A percentile compares a stretch with the other conserved stretches of the same genome.
These are phyloP conservation scores for Dipodascus albidus DNA, from an alignment of 805 yeast species.

Conservation along the genomic window DNA sequence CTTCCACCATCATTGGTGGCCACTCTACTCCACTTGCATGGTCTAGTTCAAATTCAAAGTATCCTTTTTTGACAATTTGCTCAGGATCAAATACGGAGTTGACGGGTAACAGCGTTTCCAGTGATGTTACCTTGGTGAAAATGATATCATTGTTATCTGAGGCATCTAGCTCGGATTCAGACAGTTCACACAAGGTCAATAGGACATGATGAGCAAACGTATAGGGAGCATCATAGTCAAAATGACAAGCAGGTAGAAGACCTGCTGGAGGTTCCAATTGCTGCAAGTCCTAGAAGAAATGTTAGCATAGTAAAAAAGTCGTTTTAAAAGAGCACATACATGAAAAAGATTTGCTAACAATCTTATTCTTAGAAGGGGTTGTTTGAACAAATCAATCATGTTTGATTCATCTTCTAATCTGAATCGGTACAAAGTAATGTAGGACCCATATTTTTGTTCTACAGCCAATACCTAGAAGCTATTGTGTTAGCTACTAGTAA, in stretches of 20 bases:
- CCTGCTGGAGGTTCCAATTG: neutral
- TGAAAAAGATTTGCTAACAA: constrained; percentile 7
- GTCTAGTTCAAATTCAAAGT: constrained; percentile 10
- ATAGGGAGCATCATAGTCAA: constrained; percentile 1
- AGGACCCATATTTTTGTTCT: neutral
- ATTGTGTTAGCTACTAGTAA: no score
- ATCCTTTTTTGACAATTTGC: constrained; percentile 7
- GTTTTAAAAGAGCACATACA: constrained; percentile 1
- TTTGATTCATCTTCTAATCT: neutral
- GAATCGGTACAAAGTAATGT: constrained; percentile 2
- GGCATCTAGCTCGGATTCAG: constrained; percentile 4
- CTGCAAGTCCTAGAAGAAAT: neutral
- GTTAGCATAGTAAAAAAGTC: neutral
- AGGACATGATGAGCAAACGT: constrained; percentile 4
- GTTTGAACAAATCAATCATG: constrained; percentile 6
- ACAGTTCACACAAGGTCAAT: neutral
- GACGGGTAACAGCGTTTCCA: constrained; percentile 13
- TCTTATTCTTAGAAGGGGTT: constrained; percentile 7
- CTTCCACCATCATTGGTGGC: constrained; percentile 4
- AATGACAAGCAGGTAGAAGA: neutral
- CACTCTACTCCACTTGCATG: constrained; percentile 8
- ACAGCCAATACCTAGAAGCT: neutral
- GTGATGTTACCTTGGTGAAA: constrained; percentile 11
- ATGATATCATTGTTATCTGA: constrained; percentile 7
- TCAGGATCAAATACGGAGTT: constrained; percentile 10